phyloP scores from a whole-genome alignment of 306 rosid genomes.

The Pachyrhizus erosus region DNA sequence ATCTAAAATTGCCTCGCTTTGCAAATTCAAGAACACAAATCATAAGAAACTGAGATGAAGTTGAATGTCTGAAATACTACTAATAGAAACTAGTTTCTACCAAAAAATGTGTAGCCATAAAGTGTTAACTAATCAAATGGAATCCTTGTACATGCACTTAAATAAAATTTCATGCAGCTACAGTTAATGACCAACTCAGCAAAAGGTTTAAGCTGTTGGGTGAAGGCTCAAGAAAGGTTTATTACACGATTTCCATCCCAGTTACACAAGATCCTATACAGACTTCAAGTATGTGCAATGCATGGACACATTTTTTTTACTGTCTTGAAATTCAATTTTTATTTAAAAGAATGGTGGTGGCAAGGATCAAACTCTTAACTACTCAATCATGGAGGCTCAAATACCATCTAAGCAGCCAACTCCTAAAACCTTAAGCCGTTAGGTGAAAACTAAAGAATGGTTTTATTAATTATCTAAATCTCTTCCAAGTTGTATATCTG shows the following conservation, averaged over 20 bases:
- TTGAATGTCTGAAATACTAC: slow-evolving; percentile 18
- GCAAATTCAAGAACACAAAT: slow-evolving; percentile 51
- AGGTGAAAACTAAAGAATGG: background rate
- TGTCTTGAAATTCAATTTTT: background rate
- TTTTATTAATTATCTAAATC: background rate
- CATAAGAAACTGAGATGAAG: slow-evolving; percentile 52
- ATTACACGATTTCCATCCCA: background rate
- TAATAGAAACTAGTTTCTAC: slow-evolving; percentile 10
- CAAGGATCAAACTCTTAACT: background rate
- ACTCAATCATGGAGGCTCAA: background rate
- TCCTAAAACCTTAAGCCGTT: slow-evolving; percentile 1
- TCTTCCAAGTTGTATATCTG: background rate
- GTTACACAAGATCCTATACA: background rate
- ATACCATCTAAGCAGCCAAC: slow-evolving; percentile 10
- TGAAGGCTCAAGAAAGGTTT: slow-evolving; percentile 7
- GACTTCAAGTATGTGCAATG: background rate
- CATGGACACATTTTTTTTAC: background rate
- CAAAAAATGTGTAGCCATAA: slow-evolving; percentile 15
- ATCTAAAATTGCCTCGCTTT: slow-evolving; percentile 96
- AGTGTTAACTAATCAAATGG: background rate
- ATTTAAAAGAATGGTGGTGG: background rate
- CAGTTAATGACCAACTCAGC: slow-evolving; percentile 1
- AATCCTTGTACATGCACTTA: slow-evolving; percentile 17
- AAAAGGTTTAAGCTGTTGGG: slow-evolving; percentile 10
- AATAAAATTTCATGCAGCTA: slow-evolving; percentile 30